phyloP scores from a whole-genome alignment of 2,329 filamentous ascomycete genomes.

The Pseudonectria buxi region DNA sequence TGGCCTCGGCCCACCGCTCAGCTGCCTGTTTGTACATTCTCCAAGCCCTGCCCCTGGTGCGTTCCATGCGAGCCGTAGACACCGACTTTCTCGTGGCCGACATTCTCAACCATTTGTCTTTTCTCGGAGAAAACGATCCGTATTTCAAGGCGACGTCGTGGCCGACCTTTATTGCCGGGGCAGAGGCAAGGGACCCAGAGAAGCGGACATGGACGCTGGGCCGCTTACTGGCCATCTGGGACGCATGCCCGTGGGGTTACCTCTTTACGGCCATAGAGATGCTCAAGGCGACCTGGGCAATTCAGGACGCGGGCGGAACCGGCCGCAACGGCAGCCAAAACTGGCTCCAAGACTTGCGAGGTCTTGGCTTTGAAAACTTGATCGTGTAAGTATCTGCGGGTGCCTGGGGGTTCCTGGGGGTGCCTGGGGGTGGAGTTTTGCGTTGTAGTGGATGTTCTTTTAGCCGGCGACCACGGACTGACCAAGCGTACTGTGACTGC shows the following conservation, averaged over 20 bases:
- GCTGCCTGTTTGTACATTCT: conserved; percentile 42
- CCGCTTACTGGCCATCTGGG: conserved; percentile 38
- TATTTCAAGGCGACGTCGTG: conserved; percentile 56
- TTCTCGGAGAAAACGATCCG: conserved; percentile 40
- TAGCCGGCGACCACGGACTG: too few relatives aligned
- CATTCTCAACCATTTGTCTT: conserved; percentile 43
- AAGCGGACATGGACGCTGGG: conserved; percentile 46
- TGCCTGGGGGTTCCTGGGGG: neutral
- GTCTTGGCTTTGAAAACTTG: conserved; percentile 38
- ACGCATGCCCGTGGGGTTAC: conserved; percentile 44
- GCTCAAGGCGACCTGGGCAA: conserved; percentile 39
- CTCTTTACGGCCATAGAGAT: conserved; percentile 44
- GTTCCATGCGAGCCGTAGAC: conserved; percentile 31
- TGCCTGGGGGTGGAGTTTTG: neutral
- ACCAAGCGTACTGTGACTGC: too few relatives aligned
- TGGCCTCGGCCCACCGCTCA: conserved; percentile 40
- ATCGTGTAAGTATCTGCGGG: conserved; percentile 36
- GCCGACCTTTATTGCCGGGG: conserved; percentile 52
- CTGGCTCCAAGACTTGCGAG: conserved; percentile 38
- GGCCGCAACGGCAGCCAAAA: conserved; percentile 18
- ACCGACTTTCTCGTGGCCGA: conserved; percentile 41
- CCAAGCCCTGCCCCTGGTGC: conserved; percentile 33
- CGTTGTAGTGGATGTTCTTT: too few relatives aligned
- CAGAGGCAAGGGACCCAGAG: conserved; percentile 41
- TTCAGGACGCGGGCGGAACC: conserved; percentile 29